Base-by-base conservation (phyloP, 371 early-diverging fungal species). In the Apophysomyces ossiformis region DNA sequence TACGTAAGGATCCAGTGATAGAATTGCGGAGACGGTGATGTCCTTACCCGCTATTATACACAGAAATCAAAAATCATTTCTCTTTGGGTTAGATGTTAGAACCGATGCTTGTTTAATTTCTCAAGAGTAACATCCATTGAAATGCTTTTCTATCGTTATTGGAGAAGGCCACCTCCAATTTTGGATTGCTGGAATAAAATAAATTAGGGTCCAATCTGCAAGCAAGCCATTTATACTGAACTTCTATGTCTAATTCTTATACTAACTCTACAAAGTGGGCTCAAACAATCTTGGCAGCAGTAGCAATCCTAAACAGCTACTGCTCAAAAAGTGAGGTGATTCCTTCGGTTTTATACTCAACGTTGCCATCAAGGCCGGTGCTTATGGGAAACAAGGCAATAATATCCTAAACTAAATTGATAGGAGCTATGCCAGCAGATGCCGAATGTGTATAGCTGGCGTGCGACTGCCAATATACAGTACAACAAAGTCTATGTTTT, bases 241-340 rank as follows among this genome's bases (percentile, higher is more conserved):
- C 7, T 15, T n/a, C 47, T 0, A 46, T 1, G 18, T 46, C 0
- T 1, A 2, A 46, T 1, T 46, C 47, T 46, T 16, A 46, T 46
- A 46, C 5, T 12, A 2, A 46, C 1, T 13, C 0, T 7, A 47
- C 0, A 18, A 47, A 47, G 5, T 7, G 4, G 47, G 21, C 16
- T 18, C 7, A 47, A 47, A 47, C n/a, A 13, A 43, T 47, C 47
- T 0, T 47, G 47, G 47, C n/a, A 47, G 7, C n/a, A 2, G n/a
- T 47, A n/a, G 0, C 47, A n/a, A 4, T 47, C 21, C 12, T 16
- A 47, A n/a, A 16, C 47, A 47, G 7, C 47, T 7, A 47, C 47
- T 16, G 47, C n/a, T 47, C 47, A 16, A 47, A 47, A 47, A 47
- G n/a, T 16, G 47, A 18, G 47, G 47, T 15, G 47, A 47, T 47